These are phyloP conservation scores for Colletotrichum coccodes DNA, from an alignment of 2,329 filamentous ascomycete genomes.

Conservation along the genomic window DNA sequence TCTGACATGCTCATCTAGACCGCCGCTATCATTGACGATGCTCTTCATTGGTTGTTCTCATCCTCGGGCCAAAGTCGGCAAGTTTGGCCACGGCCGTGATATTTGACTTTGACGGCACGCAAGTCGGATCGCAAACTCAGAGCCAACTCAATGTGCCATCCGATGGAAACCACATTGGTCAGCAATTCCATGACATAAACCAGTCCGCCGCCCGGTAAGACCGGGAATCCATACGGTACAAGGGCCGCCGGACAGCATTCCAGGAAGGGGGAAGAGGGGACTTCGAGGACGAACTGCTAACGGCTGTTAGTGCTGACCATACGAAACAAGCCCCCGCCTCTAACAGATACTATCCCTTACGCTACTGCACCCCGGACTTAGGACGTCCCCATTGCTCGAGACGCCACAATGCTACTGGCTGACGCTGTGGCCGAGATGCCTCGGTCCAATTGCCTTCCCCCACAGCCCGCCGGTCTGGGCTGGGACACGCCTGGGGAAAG, in stretches of 20 bases:
- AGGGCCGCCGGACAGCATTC: neutral
- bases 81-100: neutral
- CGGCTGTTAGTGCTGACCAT: neutral
- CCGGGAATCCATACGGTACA: conserved; percentile 2
- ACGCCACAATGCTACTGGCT: conserved; percentile 2
- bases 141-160: conserved; percentile 8
- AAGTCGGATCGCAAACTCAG: neutral
- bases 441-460: conserved; percentile 27
- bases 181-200: neutral
- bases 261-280: neutral
- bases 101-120: conserved; percentile 2
- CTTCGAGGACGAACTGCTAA: neutral
- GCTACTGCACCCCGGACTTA: conserved; percentile 31
- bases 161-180: neutral
- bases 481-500: conserved; percentile 4
- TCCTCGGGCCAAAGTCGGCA: conserved; percentile 6
- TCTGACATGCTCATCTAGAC: neutral
- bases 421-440: conserved; percentile 27
- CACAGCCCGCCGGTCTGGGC: conserved; percentile 20
- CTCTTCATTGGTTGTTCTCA: too few relatives aligned
- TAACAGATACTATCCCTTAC: conserved; percentile 7
- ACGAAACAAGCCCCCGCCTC: rapidly evolving
- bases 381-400: neutral
- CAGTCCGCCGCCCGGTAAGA: neutral
- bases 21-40: neutral